phyloP scores from a whole-genome alignment of 140 eudicot genomes.

The Eryngium alpinum region DNA sequence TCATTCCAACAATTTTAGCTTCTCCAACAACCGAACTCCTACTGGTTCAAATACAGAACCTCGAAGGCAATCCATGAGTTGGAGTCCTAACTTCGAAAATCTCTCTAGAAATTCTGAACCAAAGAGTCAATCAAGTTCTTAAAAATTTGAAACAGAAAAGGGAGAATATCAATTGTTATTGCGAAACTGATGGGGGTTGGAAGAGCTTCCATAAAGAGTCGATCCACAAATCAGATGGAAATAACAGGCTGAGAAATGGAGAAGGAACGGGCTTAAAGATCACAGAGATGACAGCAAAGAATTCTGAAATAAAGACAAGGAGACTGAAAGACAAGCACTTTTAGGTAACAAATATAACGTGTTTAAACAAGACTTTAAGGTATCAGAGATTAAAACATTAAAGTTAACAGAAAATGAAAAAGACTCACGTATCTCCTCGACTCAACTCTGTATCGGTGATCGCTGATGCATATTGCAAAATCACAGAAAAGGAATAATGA shows the following conservation, averaged over 20 bases:
- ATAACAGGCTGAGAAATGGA: conserved; percentile 22
- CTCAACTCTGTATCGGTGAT: background rate
- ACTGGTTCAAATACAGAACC: conserved; percentile 5
- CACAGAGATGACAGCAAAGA: conserved; percentile 8
- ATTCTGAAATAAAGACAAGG: conserved; percentile 13
- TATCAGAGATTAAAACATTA: conserved; percentile 15
- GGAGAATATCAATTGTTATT: conserved; percentile 71
- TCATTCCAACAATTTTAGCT: conserved; percentile 23
- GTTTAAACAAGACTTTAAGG: conserved; percentile 17
- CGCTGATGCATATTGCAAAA: conserved; percentile 16
- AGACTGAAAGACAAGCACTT: conserved; percentile 14
- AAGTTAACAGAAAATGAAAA: conserved; percentile 23
- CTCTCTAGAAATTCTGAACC: conserved; percentile 19
- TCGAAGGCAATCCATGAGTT: conserved; percentile 17
- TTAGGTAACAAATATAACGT: background rate
- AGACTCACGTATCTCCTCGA: conserved; percentile 11
- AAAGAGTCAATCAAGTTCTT: conserved; percentile 15
- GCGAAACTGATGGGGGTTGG: conserved; percentile 94
- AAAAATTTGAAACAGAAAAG: conserved; percentile 36
- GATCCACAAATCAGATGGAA: conserved; percentile 18
- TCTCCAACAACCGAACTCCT: conserved; percentile 8
- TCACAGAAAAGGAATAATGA: conserved; percentile 7
- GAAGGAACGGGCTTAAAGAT: conserved; percentile 14
- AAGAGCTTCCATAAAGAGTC: conserved; percentile 42
- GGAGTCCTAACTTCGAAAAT: conserved; percentile 27